Base-by-base conservation (phyloP, 257 asterid species). In the Nicotiana knightiana region DNA sequence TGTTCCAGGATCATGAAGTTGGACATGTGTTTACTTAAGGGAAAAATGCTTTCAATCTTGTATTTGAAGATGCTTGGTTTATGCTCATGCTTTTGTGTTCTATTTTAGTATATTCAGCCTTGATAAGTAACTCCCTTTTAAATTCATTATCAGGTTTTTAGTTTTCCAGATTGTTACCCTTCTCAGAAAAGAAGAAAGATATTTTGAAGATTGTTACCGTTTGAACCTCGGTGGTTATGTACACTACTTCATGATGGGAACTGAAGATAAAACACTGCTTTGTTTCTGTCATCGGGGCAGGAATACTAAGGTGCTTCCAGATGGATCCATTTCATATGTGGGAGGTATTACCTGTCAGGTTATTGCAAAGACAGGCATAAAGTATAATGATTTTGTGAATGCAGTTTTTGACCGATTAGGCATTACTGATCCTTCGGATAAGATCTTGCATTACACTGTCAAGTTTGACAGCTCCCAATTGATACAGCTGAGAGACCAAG, bases 401-500 rank as follows among this genome's bases (percentile, higher is more conserved):
- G 13, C n/a, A 4, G 53, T 58, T 8, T 82, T 37, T 46, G 75
- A 43, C 1, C 28, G 26, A 61, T 4, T 58, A 43, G 2, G 7
- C 26, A 6, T 82, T 73, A 6, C 71, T 73, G 63, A 58, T 37
- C 54, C 76, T 8, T 15, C 1, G 1, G 51, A 21, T 24, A 71
- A 5, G 54, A 33, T 81, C 4, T 53, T 81, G 35, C 71, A 68
- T 70, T 81, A 8, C 3, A 81, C 84, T 1, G n/a, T 67, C 6
- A 68, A 81, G 43, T 33, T n/a, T 21, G 75, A 35, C 43, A 82
- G 63, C 53, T 86, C 77, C 13, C 32, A 67, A 80, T 85, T 67
- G 61, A 73, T 83, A 58, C 9, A 65, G 65, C 76, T 84, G 75
- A 76, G 78, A 55, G 81, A 65, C 82, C 78, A 73, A 65, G 33